phyloP scores from a whole-genome alignment of 2,329 filamentous ascomycete species.

The Verticillium zaregamsianum region DNA sequence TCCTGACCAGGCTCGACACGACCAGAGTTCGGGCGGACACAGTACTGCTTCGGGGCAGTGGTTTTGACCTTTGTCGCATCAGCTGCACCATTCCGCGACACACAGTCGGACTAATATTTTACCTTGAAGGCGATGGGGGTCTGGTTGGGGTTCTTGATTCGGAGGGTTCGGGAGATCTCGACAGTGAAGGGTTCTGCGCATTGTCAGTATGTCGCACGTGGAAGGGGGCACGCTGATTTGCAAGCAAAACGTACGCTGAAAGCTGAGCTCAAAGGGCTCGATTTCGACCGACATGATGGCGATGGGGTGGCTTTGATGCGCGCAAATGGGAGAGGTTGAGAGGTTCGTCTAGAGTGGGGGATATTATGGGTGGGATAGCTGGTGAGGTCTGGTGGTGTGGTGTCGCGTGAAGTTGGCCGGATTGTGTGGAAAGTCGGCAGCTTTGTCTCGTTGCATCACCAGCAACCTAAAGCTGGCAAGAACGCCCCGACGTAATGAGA shows the following conservation, averaged over 20 bases:
- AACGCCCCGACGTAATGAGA: background rate
- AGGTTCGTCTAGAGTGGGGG: conserved; percentile 12
- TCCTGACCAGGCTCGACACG: conserved; percentile 86
- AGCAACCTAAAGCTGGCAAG: background rate
- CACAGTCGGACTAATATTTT: conserved; percentile 20
- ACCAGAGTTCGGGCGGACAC: conserved; percentile 93
- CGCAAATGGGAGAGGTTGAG: background rate
- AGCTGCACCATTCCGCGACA: conserved; percentile 6
- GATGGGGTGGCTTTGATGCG: background rate
- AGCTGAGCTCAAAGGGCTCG: conserved; percentile 85
- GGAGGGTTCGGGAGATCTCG: conserved; percentile 62
- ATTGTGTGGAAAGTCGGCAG: background rate
- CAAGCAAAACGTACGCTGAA: conserved; percentile 67
- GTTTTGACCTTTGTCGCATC: conserved; percentile 79
- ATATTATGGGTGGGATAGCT: conserved; percentile 8
- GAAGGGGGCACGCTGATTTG: conserved; percentile 3
- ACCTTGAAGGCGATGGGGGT: conserved; percentile 68
- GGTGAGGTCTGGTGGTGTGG: background rate
- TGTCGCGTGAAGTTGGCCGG: background rate
- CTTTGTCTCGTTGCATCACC: background rate
- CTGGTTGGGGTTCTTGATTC: conserved; percentile 60
- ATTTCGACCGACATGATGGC: conserved; percentile 88
- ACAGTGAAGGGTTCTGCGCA: conserved; percentile 59
- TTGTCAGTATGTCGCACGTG: conserved; percentile 4
- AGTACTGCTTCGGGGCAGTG: conserved; percentile 99